Percentiles rank a stretch among this genome's conserved stretches.
These are phyloP conservation scores for Synchytrium microbalum DNA, from an alignment of 371 early-diverging fungal species.

Conservation along the genomic window DNA sequence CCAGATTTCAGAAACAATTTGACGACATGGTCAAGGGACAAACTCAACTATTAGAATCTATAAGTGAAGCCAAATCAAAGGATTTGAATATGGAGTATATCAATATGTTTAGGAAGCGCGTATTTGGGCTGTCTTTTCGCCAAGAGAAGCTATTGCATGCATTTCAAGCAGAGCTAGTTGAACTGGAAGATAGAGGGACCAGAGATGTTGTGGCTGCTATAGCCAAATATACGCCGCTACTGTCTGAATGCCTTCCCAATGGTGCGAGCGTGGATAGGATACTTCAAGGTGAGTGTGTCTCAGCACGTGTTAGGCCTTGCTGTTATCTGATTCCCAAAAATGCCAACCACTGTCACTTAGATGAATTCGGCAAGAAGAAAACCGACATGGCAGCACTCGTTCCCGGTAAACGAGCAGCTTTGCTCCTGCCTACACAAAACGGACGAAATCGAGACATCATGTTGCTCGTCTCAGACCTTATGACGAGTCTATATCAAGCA, in stretches of 20 bases:
- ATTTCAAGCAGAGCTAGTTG: background rate
- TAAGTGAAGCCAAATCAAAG: background rate
- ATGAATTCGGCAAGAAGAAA: background rate
- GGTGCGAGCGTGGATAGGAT: background rate
- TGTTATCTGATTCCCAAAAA: background rate
- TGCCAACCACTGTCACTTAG: background rate
- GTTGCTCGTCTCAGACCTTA: background rate
- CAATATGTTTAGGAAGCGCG: background rate
- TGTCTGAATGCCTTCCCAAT: background rate
- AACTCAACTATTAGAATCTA: background rate
- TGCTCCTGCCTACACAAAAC: background rate
- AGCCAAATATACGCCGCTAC: background rate
- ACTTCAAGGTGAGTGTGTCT: background rate
- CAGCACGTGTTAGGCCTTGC: background rate
- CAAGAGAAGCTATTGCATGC: background rate
- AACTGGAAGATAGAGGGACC: background rate
- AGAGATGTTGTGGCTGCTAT: background rate
- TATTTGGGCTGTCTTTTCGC: background rate
- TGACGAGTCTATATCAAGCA: background rate
- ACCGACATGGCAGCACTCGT: background rate
- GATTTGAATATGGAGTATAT: background rate
- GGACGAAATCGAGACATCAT: background rate
- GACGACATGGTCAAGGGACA: background rate
- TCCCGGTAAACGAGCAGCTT: background rate
- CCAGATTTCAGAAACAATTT: background rate